Evolutionary conservation across 1,284 basidiomycete species (phyloP).

Genomic region (Baeospora myosura): DNA sequence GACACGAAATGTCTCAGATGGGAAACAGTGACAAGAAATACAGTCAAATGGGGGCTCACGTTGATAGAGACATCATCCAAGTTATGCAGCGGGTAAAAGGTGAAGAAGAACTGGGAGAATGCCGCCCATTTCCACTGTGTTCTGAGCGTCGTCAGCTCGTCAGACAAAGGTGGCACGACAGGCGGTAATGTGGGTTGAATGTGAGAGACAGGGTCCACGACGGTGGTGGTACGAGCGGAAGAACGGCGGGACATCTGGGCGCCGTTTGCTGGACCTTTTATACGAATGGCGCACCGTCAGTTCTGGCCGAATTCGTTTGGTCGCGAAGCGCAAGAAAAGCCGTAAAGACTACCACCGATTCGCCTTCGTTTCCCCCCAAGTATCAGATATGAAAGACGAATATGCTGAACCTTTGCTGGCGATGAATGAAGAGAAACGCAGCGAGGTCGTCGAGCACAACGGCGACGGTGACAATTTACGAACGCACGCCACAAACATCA

Average conservation of each 20-base stretch:
- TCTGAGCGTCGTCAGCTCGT: constrained; percentile 42
- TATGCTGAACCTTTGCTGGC: no score
- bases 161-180: constrained; percentile 29
- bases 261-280: no score
- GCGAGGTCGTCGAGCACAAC: no score
- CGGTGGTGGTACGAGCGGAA: constrained; percentile 16
- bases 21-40: constrained; percentile 12
- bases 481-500: no score
- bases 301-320: no score
- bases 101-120: constrained; percentile 75
- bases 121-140: constrained; percentile 81
- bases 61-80: constrained; percentile 56
- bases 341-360: no score
- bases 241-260: constrained; percentile 16
- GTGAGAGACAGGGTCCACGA: constrained; percentile 14
- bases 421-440: no score
- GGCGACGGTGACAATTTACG: no score
- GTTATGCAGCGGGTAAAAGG: constrained; percentile 59
- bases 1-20: constrained; percentile 9
- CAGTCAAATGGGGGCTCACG: constrained; percentile 35
- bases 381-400: no score
- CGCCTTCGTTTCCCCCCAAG: no score
- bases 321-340: no score
- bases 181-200: constrained; percentile 18
- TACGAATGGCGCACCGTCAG: no score